These are phyloP conservation scores for Nakaseomyces uthaithaninus DNA, from an alignment of 1,139 yeast species.

Conservation along the genomic window DNA sequence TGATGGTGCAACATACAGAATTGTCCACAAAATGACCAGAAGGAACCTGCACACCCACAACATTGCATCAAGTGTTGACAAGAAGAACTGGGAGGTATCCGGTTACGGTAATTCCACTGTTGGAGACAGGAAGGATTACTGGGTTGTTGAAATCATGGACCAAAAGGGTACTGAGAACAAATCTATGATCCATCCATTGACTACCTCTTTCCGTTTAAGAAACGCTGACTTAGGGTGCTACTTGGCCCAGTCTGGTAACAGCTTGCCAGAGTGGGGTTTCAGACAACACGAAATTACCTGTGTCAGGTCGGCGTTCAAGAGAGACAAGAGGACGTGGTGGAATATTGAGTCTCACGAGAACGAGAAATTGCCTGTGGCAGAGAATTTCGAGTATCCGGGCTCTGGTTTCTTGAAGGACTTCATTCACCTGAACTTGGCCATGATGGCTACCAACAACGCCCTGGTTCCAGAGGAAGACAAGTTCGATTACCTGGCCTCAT, in stretches of 20 bases:
- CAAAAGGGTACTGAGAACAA: constrained; percentile 66
- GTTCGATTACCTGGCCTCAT: constrained; percentile 82
- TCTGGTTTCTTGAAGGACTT: constrained; percentile 84
- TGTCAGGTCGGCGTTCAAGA: constrained; percentile 60
- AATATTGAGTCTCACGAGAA: constrained; percentile 83
- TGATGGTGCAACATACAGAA: constrained; percentile 69
- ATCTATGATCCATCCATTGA: constrained; percentile 71
- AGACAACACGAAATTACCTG: constrained; percentile 96
- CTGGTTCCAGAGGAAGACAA: constrained; percentile 89
- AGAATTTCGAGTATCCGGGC: constrained; percentile 68
- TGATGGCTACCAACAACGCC: constrained; percentile 99
- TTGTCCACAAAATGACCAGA: constrained; percentile 74
- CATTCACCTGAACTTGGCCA: constrained; percentile 85
- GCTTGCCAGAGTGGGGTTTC: constrained; percentile 96
- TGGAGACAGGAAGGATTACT: constrained; percentile 89
- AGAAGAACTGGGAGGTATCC: constrained; percentile 73
- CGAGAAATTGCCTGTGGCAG: constrained; percentile 57
- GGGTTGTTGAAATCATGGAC: constrained; percentile 84
- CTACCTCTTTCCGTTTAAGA: constrained; percentile 74
- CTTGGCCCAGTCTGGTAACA: constrained; percentile 70
- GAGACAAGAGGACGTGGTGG: constrained; percentile 98
- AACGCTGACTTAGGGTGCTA: constrained; percentile 70
- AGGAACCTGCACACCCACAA: constrained; percentile 88
- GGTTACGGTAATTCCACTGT: constrained; percentile 79
- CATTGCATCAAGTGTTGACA: constrained; percentile 68